phyloP scores from a whole-genome alignment of 805 yeast genomes.

The Starmerella lactis-condensi region DNA sequence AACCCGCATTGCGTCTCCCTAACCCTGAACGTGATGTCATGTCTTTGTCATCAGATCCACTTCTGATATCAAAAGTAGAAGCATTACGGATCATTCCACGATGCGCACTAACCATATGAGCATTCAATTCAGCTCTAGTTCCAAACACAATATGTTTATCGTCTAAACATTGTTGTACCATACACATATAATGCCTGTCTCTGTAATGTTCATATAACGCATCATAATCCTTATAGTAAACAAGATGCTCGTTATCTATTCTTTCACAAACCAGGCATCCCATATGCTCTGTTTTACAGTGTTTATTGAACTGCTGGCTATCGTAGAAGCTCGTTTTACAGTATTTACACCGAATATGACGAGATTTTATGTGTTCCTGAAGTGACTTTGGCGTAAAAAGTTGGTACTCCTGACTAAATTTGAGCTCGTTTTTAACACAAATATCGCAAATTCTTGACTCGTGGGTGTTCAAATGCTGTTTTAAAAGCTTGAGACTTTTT shows the following conservation, averaged over 20 bases:
- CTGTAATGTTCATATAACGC: slow-evolving; percentile 58
- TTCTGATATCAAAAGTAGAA: no score
- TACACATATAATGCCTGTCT: slow-evolving; percentile 57
- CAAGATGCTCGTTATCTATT: slow-evolving; percentile 37
- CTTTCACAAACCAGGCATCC: slow-evolving; percentile 75
- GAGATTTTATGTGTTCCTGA: slow-evolving; percentile 49
- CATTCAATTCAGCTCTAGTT: slow-evolving; percentile 67
- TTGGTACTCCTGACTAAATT: slow-evolving; percentile 53
- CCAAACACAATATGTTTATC: slow-evolving; percentile 81
- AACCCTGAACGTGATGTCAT: slow-evolving; percentile 3
- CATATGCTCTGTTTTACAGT: slow-evolving; percentile 70
- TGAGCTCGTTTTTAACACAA: slow-evolving; percentile 59
- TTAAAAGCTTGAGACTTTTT: slow-evolving; percentile 34
- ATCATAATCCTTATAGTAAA: slow-evolving; percentile 62
- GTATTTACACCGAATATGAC: slow-evolving; percentile 58
- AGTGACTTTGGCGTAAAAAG: slow-evolving; percentile 41
- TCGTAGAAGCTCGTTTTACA: slow-evolving; percentile 68
- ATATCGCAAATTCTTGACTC: slow-evolving; percentile 48
- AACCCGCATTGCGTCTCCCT: no score
- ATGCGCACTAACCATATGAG: slow-evolving; percentile 76
- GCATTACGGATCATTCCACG: slow-evolving; percentile 36
- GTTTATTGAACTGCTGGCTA: slow-evolving; percentile 66
- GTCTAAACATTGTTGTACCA: slow-evolving; percentile 60
- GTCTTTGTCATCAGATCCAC: slow-evolving; percentile 12
- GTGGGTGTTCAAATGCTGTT: slow-evolving; percentile 51